Conservation (phyloP, 2,329 filamentous ascomycete genomes). For the Cercospora berteroae region DNA sequence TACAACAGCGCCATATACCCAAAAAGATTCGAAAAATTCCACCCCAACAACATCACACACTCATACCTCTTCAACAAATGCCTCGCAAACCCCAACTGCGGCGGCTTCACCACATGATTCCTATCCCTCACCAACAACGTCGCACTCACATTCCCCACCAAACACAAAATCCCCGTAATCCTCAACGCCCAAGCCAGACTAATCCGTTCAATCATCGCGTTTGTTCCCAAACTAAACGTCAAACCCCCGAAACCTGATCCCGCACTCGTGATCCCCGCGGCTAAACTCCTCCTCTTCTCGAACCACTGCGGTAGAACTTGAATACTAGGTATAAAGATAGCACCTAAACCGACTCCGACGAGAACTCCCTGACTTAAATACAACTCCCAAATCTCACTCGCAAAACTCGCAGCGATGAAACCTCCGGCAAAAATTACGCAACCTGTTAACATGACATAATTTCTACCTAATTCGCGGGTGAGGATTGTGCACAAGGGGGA, state of each 20-base stretch:
- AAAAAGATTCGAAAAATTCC: constrained; percentile 48
- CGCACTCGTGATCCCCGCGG: constrained; percentile 42
- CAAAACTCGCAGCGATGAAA: constrained; percentile 42
- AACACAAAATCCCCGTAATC: constrained; percentile 38
- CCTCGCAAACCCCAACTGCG: constrained; percentile 39
- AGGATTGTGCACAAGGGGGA: constrained; percentile 38
- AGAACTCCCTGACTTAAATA: constrained; percentile 44
- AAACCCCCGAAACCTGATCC: constrained; percentile 45
- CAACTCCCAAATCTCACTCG: constrained; percentile 42
- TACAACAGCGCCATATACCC: constrained; percentile 51
- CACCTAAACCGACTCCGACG: constrained; percentile 43
- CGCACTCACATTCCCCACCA: constrained; percentile 35
- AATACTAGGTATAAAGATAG: constrained; percentile 42
- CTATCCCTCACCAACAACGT: constrained; percentile 37
- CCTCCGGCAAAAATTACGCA: constrained; percentile 37
- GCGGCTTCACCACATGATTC: constrained; percentile 37
- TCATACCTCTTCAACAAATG: constrained; percentile 39
- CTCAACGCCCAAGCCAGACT: constrained; percentile 45
- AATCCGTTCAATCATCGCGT: constrained; percentile 40
- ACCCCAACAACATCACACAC: constrained; percentile 41
- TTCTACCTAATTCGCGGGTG: constrained; percentile 31
- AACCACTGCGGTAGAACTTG: constrained; percentile 47
- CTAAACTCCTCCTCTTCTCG: constrained; percentile 39
- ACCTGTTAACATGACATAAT: constrained; percentile 36
- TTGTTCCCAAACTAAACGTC: constrained; percentile 38